Conservation (phyloP, 371 early-diverging fungal genomes). For the Nematocida displodere region DNA sequence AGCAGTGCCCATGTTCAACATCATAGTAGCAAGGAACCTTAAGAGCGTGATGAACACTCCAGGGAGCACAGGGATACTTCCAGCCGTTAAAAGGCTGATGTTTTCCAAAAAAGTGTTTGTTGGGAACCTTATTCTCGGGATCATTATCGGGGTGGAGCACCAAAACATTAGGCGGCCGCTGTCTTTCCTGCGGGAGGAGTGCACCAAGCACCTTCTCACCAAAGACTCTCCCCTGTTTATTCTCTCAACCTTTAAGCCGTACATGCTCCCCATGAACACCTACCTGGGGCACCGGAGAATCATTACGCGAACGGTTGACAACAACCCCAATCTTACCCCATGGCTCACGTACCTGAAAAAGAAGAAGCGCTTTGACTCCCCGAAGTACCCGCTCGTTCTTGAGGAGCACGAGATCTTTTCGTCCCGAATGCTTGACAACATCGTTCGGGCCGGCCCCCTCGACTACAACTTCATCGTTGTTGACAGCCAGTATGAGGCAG, state of each 20-base stretch:
- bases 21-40: slow-evolving; percentile 68
- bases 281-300: slow-evolving; percentile 35
- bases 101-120: slow-evolving; percentile 38
- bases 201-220: neutral
- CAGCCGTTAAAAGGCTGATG: neutral
- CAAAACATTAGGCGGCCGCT: slow-evolving; percentile 40
- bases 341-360: neutral
- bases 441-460: neutral
- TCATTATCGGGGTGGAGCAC: slow-evolving; percentile 33
- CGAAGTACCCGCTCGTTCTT: neutral
- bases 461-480: slow-evolving; percentile 40
- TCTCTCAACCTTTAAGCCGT: slow-evolving; percentile 29
- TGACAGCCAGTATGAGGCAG: slow-evolving; percentile 13
- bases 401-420: slow-evolving; percentile 17
- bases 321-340: slow-evolving; percentile 16
- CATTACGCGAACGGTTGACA: neutral
- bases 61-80: neutral
- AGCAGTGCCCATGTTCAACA: slow-evolving; percentile 74
- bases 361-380: neutral
- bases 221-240: slow-evolving; percentile 19
- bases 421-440: slow-evolving; percentile 16
- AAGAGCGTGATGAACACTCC: neutral
- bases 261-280: slow-evolving; percentile 32
- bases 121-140: slow-evolving; percentile 9
- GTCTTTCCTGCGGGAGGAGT: slow-evolving; percentile 9